Conservation (phyloP, 164 flowering plant genomes). For the Platanus orientalis region DNA sequence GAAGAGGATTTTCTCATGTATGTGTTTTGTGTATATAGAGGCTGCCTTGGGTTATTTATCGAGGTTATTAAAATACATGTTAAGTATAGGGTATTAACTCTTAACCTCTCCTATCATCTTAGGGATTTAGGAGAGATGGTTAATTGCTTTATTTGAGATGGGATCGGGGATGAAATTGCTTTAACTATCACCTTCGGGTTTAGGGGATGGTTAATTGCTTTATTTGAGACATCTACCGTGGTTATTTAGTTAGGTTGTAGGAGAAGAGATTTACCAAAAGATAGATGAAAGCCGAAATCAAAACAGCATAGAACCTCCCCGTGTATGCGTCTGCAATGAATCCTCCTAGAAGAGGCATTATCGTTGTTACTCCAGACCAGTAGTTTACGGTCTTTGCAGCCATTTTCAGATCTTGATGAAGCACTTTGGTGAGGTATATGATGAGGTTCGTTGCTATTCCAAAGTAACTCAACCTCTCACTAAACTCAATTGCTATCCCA, state of each 20-base stretch:
- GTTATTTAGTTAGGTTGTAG: not conserved
- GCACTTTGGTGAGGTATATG: conserved; percentile 49
- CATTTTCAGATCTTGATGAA: conserved; percentile 51
- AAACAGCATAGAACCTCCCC: conserved; percentile 63
- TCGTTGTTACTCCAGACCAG: conserved; percentile 71
- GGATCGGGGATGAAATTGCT: no score
- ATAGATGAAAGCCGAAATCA: conserved; percentile 58
- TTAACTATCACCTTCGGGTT: no score
- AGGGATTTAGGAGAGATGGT: no score
- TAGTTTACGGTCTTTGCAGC: conserved; percentile 60
- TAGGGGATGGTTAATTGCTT: no score
- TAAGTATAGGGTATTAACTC: no score
- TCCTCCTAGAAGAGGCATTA: conserved; percentile 84
- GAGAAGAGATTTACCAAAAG: conserved; percentile 45
- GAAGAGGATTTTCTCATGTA: no score
- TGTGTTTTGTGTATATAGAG: no score
- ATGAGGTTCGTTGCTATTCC: conserved; percentile 60
- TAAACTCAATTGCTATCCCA: conserved; percentile 56
- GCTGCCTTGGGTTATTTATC: no score
- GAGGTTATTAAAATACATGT: no score
- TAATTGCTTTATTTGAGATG: no score
- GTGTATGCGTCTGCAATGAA: conserved; percentile 84
- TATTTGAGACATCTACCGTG: no score
- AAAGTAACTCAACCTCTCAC: conserved; percentile 61
- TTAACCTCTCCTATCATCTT: no score